Conservation (phyloP, 2,329 filamentous ascomycete genomes). For the Plenodomus biglobosus region DNA sequence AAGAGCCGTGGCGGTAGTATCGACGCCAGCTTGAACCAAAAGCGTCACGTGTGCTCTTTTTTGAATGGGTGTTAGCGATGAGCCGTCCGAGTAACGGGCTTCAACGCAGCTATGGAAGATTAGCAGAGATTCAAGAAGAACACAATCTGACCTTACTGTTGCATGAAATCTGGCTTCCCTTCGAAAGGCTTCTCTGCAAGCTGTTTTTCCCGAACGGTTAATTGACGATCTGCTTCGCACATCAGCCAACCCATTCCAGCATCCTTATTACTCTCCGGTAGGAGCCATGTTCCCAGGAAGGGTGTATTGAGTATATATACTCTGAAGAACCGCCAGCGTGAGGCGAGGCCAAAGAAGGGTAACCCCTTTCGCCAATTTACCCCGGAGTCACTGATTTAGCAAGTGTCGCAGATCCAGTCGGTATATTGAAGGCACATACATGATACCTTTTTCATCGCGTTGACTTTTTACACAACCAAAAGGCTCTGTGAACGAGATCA, state of each 20-base stretch:
- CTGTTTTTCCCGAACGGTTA: slow-evolving; percentile 31
- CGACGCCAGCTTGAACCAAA: slow-evolving; percentile 44
- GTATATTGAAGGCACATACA: slow-evolving; percentile 8
- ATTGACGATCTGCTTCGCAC: slow-evolving; percentile 40
- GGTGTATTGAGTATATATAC: slow-evolving; percentile 35
- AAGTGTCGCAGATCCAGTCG: too few species aligned
- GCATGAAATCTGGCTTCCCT: slow-evolving; percentile 39
- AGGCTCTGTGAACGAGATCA: slow-evolving; percentile 42
- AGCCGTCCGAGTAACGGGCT: slow-evolving; percentile 33
- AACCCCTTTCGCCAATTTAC: slow-evolving; percentile 44
- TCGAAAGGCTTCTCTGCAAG: slow-evolving; percentile 22
- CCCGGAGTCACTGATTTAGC: too few species aligned
- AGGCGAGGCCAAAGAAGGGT: slow-evolving; percentile 43
- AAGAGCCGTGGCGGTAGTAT: slow-evolving; percentile 41
- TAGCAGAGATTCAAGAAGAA: background rate
- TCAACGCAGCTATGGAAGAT: slow-evolving; percentile 32
- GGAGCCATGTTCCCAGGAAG: slow-evolving; percentile 26
- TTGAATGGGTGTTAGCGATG: slow-evolving; percentile 33
- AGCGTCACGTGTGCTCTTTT: slow-evolving; percentile 44
- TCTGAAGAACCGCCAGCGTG: slow-evolving; percentile 41
- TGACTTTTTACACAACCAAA: slow-evolving; percentile 47
- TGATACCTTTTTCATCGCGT: slow-evolving; percentile 43
- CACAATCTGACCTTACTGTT: slow-evolving; percentile 22
- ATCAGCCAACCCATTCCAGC: slow-evolving; percentile 45
- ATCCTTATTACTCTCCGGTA: slow-evolving; percentile 35